Percentiles rank a stretch among this genome's conserved stretches.
These are phyloP conservation scores for Scutellaria barbata DNA, from an alignment of 257 asterid species.

Conservation along the genomic window DNA sequence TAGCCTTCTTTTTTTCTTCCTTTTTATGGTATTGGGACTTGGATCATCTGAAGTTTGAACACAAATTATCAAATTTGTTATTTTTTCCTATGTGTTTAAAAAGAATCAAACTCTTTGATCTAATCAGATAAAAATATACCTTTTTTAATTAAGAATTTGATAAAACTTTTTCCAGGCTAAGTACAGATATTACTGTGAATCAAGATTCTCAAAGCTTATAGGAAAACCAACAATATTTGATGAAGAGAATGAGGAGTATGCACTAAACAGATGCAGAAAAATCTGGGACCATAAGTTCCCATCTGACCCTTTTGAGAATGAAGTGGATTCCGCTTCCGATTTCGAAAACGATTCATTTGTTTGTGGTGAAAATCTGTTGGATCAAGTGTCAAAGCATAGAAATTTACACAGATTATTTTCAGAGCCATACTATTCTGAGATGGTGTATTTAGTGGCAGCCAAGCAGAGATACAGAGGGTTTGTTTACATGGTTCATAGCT, in stretches of 20 bases:
- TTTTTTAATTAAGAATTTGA: neutral
- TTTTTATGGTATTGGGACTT: no score
- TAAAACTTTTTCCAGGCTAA: constrained; percentile 48
- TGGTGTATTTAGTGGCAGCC: constrained; percentile 82
- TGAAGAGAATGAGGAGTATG: constrained; percentile 85
- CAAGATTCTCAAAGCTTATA: constrained; percentile 73
- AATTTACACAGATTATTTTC: constrained; percentile 48
- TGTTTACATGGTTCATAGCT: constrained; percentile 60
- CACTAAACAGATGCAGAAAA: constrained; percentile 74
- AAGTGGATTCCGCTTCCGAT: constrained; percentile 39
- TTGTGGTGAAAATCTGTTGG: constrained; percentile 51
- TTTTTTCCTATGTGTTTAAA: no score
- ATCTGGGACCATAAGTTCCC: constrained; percentile 71
- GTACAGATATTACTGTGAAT: constrained; percentile 75
- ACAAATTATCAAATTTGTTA: no score
- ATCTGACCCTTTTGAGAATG: constrained; percentile 78
- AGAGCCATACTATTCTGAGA: constrained; percentile 73
- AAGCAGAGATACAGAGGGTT: constrained; percentile 77
- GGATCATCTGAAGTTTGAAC: no score
- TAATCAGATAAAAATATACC: no score
- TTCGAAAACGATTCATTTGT: constrained; percentile 18
- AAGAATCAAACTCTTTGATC: no score
- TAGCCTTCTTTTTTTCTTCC: no score
- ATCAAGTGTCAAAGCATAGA: constrained; percentile 61
- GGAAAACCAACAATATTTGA: constrained; percentile 77